These are phyloP conservation scores for Stramenopiles sp. DNA, from an alignment of 352 stramenopile genomes.

Conservation along the genomic window DNA sequence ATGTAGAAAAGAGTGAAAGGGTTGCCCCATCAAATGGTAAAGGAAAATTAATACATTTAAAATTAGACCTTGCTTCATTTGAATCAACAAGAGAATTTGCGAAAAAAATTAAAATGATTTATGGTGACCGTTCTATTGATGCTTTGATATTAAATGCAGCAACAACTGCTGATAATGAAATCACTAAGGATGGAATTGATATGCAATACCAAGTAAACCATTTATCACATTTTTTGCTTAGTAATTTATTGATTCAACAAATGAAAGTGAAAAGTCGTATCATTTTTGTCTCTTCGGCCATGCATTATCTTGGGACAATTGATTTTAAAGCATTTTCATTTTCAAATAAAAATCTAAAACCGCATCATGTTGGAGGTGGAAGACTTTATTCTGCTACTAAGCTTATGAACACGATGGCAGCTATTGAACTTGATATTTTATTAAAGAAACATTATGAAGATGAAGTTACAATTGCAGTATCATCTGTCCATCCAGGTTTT, in stretches of 20 bases:
- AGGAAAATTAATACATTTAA: not conserved
- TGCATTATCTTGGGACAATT: not conserved
- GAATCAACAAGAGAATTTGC: not conserved
- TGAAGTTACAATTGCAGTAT: not conserved
- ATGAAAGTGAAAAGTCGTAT: not conserved
- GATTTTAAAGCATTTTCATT: not conserved
- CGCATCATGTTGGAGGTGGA: not conserved
- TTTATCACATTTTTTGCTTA: not conserved
- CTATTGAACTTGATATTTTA: not conserved
- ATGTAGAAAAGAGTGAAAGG: not conserved
- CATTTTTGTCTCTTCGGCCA: not conserved
- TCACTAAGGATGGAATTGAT: not conserved
- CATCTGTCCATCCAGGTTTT: not conserved
- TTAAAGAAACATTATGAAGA: too few relatives aligned
- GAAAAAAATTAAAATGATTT: not conserved
- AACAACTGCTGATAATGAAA: not conserved
- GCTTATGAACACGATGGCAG: not conserved
- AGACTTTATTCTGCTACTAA: not conserved
- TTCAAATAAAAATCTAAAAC: not conserved
- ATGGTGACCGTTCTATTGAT: not conserved
- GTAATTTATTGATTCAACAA: not conserved
- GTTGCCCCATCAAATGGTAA: not conserved
- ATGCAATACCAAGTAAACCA: conserved; percentile 2
- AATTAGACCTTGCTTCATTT: not conserved
- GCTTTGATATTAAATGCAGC: not conserved